phyloP scores from a whole-genome alignment of 345 rosid genomes.

The Salix koriyanagi region DNA sequence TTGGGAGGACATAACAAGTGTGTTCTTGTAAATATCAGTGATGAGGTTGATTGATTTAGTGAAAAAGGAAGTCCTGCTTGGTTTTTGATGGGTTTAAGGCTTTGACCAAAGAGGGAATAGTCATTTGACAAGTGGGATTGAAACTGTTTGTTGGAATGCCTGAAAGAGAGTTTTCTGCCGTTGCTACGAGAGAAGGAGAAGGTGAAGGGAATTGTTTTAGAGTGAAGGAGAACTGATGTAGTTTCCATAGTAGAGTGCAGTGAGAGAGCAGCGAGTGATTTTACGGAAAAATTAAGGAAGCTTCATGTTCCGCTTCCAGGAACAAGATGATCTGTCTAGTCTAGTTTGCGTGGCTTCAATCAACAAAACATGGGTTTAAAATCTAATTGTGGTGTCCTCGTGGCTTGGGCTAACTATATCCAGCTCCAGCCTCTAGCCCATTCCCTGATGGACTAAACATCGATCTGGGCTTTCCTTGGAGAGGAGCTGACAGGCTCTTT shows the following conservation, averaged over 20 bases:
- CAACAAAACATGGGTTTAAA: background rate
- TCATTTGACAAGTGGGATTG: constrained; percentile 18
- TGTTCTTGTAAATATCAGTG: constrained; percentile 14
- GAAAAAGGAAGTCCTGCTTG: constrained; percentile 16
- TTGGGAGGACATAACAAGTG: constrained; percentile 30
- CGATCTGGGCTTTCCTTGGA: background rate
- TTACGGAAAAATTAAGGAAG: background rate
- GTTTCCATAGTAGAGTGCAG: constrained; percentile 46
- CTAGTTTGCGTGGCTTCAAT: background rate
- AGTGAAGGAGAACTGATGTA: constrained; percentile 46
- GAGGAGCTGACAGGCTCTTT: background rate
- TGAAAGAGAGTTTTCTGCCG: constrained; percentile 28
- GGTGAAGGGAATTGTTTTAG: constrained; percentile 32
- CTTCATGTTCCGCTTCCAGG: background rate
- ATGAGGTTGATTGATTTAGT: background rate
- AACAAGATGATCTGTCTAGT: background rate
- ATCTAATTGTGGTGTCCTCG: background rate
- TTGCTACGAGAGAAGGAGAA: background rate
- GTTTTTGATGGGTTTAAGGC: constrained; percentile 20
- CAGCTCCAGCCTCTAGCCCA: background rate
- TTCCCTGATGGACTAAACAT: background rate
- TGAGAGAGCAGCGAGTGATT: background rate
- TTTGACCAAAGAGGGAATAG: constrained; percentile 12
- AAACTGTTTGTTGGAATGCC: constrained; percentile 68
- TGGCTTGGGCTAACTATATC: background rate